Conservation (phyloP, 305 asterid species). For the Fraxinus nigra region DNA sequence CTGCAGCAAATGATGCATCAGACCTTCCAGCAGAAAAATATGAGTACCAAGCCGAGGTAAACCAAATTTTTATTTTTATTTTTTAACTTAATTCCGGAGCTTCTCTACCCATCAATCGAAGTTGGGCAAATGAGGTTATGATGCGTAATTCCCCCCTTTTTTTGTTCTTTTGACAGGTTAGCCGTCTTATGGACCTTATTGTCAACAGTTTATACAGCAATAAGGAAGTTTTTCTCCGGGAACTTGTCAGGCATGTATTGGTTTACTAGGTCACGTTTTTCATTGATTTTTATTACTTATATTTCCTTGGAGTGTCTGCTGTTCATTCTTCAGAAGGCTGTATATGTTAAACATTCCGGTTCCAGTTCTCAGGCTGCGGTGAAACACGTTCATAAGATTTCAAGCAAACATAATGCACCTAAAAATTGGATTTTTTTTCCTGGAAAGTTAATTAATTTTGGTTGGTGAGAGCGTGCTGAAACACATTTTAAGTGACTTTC, state of each 20-base stretch:
- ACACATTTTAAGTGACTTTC: not conserved
- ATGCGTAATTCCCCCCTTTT: not conserved
- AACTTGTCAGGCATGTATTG: constrained; percentile 76
- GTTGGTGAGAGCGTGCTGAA: not conserved
- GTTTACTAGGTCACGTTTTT: not conserved
- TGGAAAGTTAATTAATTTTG: not conserved
- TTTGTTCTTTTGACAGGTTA: constrained; percentile 53
- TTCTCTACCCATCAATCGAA: not conserved
- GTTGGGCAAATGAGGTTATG: not conserved
- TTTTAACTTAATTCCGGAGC: not conserved
- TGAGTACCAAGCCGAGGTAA: constrained; percentile 99
- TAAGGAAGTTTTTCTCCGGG: constrained; percentile 94
- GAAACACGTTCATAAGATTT: not conserved
- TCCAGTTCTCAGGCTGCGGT: not conserved
- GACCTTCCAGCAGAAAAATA: constrained; percentile 58
- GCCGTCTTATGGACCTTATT: constrained; percentile 98
- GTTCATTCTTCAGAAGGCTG: not conserved
- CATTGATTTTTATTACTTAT: not conserved
- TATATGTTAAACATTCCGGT: not conserved
- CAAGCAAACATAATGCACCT: not conserved
- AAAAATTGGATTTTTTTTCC: not conserved
- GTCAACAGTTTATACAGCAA: constrained; percentile 96
- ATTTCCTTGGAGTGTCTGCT: not conserved
- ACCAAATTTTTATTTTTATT: not conserved
- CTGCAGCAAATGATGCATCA: constrained; percentile 63